Percentiles rank a stretch among this genome's conserved stretches.
Evolutionary conservation across 495 filamentous ascomycete genomes (phyloP).

Genomic region (Rhypophila decipiens): DNA sequence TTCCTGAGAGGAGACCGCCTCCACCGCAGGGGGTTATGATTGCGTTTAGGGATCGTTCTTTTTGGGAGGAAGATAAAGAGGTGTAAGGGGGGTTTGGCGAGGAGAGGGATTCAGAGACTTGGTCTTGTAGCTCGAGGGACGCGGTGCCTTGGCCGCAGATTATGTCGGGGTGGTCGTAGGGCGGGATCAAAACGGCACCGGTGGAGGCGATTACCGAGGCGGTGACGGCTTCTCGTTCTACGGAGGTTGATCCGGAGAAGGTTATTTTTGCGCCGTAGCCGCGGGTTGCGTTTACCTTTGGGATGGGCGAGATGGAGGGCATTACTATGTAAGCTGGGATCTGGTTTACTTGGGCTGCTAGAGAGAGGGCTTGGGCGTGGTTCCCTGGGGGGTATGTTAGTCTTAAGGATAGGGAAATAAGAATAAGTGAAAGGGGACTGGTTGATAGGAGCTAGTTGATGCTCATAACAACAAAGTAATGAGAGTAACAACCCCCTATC

Average conservation of each 20-base stretch:
- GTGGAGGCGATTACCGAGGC: slow-evolving; percentile 58
- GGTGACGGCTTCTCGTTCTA: slow-evolving; percentile 76
- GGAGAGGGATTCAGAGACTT: slow-evolving; percentile 40
- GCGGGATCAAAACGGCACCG: slow-evolving; percentile 72
- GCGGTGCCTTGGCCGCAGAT: slow-evolving; percentile 89
- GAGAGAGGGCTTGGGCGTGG: slow-evolving; percentile 89
- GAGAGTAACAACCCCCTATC: not conserved
- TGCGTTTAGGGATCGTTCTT: slow-evolving; percentile 51
- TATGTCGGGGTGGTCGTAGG: slow-evolving; percentile 87
- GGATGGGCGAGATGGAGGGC: slow-evolving; percentile 73
- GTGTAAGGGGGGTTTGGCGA: not conserved
- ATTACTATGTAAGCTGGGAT: slow-evolving; percentile 79
- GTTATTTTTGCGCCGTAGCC: slow-evolving; percentile 71
- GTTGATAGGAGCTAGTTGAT: not conserved
- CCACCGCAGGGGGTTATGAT: slow-evolving; percentile 85
- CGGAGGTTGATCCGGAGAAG: slow-evolving; percentile 73
- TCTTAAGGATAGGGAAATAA: not conserved
- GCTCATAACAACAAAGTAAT: slow-evolving; percentile 3
- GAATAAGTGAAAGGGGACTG: not conserved
- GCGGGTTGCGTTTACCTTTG: slow-evolving; percentile 78
- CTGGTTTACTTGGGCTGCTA: slow-evolving; percentile 61
- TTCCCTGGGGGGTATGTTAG: slow-evolving; percentile 53
- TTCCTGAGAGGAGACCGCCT: slow-evolving; percentile 79
- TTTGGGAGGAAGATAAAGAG: slow-evolving; percentile 1
- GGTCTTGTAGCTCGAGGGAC: slow-evolving; percentile 72